phyloP scores from a whole-genome alignment of 352 stramenopile species.

The Globisporangium middletonii region DNA sequence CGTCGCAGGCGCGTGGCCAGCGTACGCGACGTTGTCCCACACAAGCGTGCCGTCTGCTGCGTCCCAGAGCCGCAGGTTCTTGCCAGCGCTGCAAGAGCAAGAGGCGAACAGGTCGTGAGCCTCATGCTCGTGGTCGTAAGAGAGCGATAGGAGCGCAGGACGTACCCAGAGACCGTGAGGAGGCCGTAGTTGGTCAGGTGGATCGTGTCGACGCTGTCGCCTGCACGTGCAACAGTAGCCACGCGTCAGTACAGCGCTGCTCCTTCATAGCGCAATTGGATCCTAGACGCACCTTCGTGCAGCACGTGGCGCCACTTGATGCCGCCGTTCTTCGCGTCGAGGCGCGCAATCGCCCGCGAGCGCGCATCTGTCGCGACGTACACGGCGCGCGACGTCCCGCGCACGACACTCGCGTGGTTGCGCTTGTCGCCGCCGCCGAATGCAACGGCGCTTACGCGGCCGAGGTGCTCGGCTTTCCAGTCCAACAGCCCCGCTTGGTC shows the following conservation, averaged over 20 bases:
- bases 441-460: constrained; percentile 36
- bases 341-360: constrained; percentile 51
- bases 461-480: constrained; percentile 67
- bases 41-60: constrained; percentile 45
- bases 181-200: constrained; percentile 65
- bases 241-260: background rate
- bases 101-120: background rate
- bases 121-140: background rate
- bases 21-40: constrained; percentile 55
- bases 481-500: constrained; percentile 79
- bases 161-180: constrained; percentile 56
- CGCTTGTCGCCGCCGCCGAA: constrained; percentile 44
- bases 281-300: constrained; percentile 5
- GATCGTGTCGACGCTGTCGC: constrained; percentile 59
- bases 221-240: constrained; percentile 16
- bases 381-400: constrained; percentile 38
- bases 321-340: constrained; percentile 61
- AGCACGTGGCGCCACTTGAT: constrained; percentile 80
- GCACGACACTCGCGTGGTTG: constrained; percentile 25
- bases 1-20: constrained; percentile 12
- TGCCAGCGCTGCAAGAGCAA: constrained; percentile 25
- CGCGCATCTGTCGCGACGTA: constrained; percentile 67
- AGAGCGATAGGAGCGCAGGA: background rate
- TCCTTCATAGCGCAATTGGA: background rate
- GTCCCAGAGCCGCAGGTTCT: constrained; percentile 70